Evolutionary conservation across 129 eudicot genomes (phyloP).

Genomic region (Helianthus annuus): DNA sequence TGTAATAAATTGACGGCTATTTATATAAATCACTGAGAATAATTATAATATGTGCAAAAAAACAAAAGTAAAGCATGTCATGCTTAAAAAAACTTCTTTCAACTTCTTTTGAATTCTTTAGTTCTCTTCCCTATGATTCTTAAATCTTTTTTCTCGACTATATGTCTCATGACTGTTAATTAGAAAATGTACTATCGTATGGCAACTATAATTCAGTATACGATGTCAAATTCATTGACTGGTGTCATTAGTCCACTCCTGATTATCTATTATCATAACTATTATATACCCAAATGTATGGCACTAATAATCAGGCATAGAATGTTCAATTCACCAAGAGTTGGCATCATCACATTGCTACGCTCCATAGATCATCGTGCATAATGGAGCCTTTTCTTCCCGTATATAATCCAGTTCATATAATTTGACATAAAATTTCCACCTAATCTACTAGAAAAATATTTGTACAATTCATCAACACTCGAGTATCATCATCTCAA

Average conservation of each 20-base stretch:
- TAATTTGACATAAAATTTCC: neutral
- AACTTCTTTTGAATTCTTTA: neutral
- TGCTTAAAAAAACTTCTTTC: slow-evolving; percentile 13
- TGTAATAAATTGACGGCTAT: slow-evolving; percentile 21
- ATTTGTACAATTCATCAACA: neutral
- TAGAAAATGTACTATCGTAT: neutral
- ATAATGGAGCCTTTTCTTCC: neutral
- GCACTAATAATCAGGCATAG: neutral
- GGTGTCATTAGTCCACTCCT: neutral
- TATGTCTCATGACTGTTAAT: slow-evolving; percentile 1
- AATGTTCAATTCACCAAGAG: neutral
- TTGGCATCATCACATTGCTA: neutral
- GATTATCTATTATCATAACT: neutral
- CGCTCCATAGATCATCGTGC: neutral
- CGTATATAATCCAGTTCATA: neutral
- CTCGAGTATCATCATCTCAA: neutral
- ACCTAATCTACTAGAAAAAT: neutral
- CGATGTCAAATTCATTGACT: neutral
- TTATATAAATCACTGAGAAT: slow-evolving; percentile 10
- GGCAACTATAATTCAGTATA: neutral
- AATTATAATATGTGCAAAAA: slow-evolving; percentile 4
- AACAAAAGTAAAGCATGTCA: slow-evolving; percentile 12
- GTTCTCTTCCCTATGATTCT: neutral
- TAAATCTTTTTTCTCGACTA: neutral
- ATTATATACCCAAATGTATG: neutral